Evolutionary conservation across 768 basidiomycete genomes (phyloP), one percentile per base, ranked within the genome.

Genomic region (Rhodotorula sphaerocarpa): DNA sequence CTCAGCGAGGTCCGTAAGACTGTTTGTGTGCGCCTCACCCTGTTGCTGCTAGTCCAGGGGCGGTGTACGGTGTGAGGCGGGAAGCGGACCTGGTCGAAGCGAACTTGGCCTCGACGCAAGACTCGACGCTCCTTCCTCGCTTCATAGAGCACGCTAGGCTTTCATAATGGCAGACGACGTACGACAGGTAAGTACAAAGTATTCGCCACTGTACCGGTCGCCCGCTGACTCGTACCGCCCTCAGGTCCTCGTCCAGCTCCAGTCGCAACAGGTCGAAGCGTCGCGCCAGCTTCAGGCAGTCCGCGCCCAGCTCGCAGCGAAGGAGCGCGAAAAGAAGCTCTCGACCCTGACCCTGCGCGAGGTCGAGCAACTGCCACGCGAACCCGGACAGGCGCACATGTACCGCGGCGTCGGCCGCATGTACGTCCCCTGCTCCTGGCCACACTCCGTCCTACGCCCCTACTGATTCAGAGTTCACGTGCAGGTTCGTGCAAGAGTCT

Each of bases 401-500:
- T 70, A 70, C 57, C 39, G 59, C 20, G 65, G 61, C 30, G 69
- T 70, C 9, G 69, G 69, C 11, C 23, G 60, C 42, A 70, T 66
- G 69, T 66, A 20, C 25, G 28, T 45, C 28, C 31, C 28, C n/a
- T n/a, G n/a, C n/a, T 43, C n/a, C n/a, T n/a, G n/a, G n/a, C n/a
- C n/a, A n/a, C n/a, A n/a, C n/a, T n/a, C 36, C 12, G 25, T 41
- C 28, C 25, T 11, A 9, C 23, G 3, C 39, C 20, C 21, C 11
- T 16, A 16, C 30, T 28, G 16, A 25, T 23, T 16, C 43, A 23
- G 20, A 3, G 31, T 18, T 45, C 44, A 16, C 23, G n/a, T n/a
- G 20, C 55, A 70, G 69, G 69, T 70, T 70, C 61, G 48, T 70
- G 45, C 65, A 70, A 41, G 69, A 66, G 53, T 59, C 64, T 25